Base-by-base conservation (phyloP, 176 grass and related monocot species). In the Avena eriantha region DNA sequence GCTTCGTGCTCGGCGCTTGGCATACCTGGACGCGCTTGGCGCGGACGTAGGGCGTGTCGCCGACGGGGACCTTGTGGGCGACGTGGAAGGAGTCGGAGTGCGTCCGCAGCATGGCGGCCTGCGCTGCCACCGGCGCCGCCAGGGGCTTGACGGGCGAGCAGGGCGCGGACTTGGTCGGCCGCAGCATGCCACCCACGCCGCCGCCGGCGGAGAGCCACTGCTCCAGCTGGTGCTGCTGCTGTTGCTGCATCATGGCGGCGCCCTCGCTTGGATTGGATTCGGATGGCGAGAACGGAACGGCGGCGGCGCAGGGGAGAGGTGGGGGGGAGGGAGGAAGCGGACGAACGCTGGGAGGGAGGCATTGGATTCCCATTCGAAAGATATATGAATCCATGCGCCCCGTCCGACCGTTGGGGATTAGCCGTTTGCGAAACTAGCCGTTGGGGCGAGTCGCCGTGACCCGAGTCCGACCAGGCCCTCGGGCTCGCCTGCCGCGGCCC, bases 21-120 rank as follows among this genome's bases (percentile, higher is more conserved):
- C 35, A 36, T 36, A 98, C 97, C 97, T 98, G 97, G 61, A 98
- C 97, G 59, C 88, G 86, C 56, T 98, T 98, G 58, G 97, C 97
- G 8, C 89, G 79, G 21, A 98, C 97, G 65, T 99, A 99, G n/a
- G 94, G 94, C 12, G 92, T 92, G 87, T 99, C 94, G 54, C 94
- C 97, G 60, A 92, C 82, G 47, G 97, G 97, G 49, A 99, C 94
- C 88, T 99, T 99, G 90, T 96, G 97, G 49, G 85, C 86, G 73
- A 91, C 83, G 60, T 99, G 97, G 87, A 95, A 99, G 72, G 92
- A 83, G 63, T 96, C 92, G 61, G 94, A 90, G 57, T 90, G 74
- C 14, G 89, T 89, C 17, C 88, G 80, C 35, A 82, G 66, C 80
- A 94, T 85, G 81, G 50, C 15, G 2, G 85, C 2, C 54, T 56